A percentile compares a stretch with the other conserved stretches of the same genome.
phyloP scores from a whole-genome alignment of 73 alveolate genomes.

The Tetrahymena malaccensis region DNA sequence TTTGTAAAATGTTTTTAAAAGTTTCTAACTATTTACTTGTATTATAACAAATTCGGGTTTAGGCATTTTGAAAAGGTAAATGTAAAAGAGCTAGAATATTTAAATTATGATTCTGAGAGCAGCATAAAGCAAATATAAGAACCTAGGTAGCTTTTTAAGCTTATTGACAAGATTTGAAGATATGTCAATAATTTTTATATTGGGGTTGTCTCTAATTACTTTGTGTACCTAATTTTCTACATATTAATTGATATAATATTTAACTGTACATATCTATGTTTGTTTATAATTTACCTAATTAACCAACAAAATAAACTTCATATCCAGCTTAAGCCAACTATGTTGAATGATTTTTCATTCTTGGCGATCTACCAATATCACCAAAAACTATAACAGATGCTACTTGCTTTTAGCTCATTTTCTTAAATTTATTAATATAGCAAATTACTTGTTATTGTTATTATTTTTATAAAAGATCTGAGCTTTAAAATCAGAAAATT shows the following conservation, averaged over 20 bases:
- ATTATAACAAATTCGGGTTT: neutral
- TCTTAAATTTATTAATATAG: neutral
- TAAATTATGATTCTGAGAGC: constrained; percentile 61
- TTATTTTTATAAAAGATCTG: neutral
- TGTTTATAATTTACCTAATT: neutral
- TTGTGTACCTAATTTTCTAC: constrained; percentile 10
- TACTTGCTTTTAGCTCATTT: neutral
- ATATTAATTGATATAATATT: neutral
- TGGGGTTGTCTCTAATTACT: neutral
- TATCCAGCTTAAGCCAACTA: constrained; percentile 32
- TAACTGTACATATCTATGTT: neutral
- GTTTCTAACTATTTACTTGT: constrained; percentile 43
- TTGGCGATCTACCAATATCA: constrained; percentile 87
- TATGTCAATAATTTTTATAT: constrained; percentile 16
- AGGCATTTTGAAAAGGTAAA: constrained; percentile 38
- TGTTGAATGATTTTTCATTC: constrained; percentile 93
- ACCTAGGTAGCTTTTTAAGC: constrained; percentile 42
- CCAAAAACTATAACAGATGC: constrained; percentile 89
- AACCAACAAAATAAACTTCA: constrained; percentile 28
- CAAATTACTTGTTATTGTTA: neutral
- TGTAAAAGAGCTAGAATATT: constrained; percentile 52
- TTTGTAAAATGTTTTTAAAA: too few relatives aligned
- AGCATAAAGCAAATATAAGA: constrained; percentile 62
- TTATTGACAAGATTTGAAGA: constrained; percentile 15
- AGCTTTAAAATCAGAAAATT: neutral